phyloP scores from a whole-genome alignment of 306 rosid genomes.

The Trifolium dubium region DNA sequence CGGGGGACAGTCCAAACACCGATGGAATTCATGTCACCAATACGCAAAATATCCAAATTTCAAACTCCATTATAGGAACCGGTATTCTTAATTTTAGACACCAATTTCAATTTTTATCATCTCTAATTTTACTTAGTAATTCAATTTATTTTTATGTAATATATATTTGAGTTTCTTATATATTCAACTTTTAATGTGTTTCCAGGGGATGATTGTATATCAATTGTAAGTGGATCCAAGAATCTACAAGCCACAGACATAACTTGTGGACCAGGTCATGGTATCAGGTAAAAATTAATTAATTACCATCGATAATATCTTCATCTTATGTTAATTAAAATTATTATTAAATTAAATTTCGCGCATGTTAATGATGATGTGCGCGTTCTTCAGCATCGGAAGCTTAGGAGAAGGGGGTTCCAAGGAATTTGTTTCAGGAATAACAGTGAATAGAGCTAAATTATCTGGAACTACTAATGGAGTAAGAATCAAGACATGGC shows the following conservation, averaged over 20 bases:
- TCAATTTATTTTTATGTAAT: neutral
- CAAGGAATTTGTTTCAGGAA: slow-evolving; percentile 58
- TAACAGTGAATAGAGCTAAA: slow-evolving; percentile 62
- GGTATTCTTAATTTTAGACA: slow-evolving; percentile 41
- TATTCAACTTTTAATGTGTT: neutral
- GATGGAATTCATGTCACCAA: slow-evolving; percentile 75
- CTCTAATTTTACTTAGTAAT: too few relatives aligned
- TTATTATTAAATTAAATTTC: neutral
- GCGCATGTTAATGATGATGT: neutral
- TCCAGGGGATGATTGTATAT: slow-evolving; percentile 88
- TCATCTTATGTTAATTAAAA: neutral
- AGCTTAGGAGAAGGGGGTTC: slow-evolving; percentile 66
- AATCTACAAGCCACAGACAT: slow-evolving; percentile 59
- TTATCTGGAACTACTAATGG: slow-evolving; percentile 73
- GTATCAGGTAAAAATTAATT: slow-evolving; percentile 62
- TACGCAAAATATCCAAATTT: slow-evolving; percentile 58
- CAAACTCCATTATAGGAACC: slow-evolving; percentile 54
- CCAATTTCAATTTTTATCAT: too few relatives aligned
- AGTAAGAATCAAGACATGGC: slow-evolving; percentile 87
- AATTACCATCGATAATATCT: neutral
- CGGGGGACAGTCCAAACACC: slow-evolving; percentile 70
- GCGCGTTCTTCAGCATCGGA: slow-evolving; percentile 60
- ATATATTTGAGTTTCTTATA: neutral
- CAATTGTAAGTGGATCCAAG: slow-evolving; percentile 70
- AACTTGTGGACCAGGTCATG: slow-evolving; percentile 94